A percentile compares a stretch with the other conserved stretches of the same genome.
Evolutionary conservation across 306 rosid species (phyloP).

Genomic region (Cajanus cajan): DNA sequence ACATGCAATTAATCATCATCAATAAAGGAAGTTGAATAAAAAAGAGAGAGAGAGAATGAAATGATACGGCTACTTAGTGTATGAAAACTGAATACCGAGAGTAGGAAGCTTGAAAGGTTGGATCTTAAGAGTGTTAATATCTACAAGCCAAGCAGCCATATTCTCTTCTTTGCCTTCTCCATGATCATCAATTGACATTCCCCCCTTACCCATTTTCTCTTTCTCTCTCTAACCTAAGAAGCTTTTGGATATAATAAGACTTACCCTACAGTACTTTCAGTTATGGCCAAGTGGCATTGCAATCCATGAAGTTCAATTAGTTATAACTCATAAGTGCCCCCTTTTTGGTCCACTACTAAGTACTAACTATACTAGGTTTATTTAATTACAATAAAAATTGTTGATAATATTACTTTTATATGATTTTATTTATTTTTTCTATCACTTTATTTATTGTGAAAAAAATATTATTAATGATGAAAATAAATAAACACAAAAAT

Average conservation of each 20-base stretch:
- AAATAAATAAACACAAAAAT: too few species aligned
- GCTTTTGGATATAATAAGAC: background rate
- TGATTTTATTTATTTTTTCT: too few species aligned
- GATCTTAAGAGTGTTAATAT: slow-evolving; percentile 70
- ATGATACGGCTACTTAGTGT: background rate
- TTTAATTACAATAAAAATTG: too few species aligned
- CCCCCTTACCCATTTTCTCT: slow-evolving; percentile 68
- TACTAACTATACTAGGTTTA: too few species aligned
- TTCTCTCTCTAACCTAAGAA: background rate
- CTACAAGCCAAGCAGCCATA: slow-evolving; percentile 95
- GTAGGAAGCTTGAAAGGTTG: slow-evolving; percentile 83
- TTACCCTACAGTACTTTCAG: background rate
- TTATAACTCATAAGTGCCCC: background rate
- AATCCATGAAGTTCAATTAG: background rate
- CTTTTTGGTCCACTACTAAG: too few species aligned
- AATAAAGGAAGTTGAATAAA: background rate
- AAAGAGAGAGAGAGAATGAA: background rate
- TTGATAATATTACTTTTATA: too few species aligned
- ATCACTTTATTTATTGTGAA: too few species aligned
- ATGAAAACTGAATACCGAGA: slow-evolving; percentile 51
- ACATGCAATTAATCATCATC: background rate
- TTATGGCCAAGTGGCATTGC: background rate
- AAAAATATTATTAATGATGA: too few species aligned
- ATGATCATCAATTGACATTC: slow-evolving; percentile 53
- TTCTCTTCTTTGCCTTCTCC: slow-evolving; percentile 55